Evolutionary conservation across 176 grass and related monocot species (phyloP).

Genomic region (Dactylis glomerata): DNA sequence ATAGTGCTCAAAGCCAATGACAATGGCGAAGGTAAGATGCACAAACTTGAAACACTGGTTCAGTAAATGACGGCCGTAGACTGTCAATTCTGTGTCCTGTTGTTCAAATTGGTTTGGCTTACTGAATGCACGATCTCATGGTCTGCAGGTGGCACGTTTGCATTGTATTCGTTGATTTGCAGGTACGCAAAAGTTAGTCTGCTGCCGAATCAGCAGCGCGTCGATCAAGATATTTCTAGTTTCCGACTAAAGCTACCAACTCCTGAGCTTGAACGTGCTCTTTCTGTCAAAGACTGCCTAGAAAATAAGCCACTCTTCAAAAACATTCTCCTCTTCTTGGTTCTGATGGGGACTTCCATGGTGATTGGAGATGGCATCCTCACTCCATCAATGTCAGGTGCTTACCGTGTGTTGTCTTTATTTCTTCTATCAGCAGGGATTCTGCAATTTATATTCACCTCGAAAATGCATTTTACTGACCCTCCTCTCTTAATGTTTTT

Average conservation of each 20-base stretch:
- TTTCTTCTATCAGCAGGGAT: background rate
- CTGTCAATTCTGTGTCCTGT: background rate
- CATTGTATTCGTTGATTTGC: constrained; percentile 89
- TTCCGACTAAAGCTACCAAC: constrained; percentile 90
- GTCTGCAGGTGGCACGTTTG: constrained; percentile 84
- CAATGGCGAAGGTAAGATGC: constrained; percentile 73
- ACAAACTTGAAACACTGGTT: constrained; percentile 4
- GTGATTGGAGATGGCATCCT: constrained; percentile 98
- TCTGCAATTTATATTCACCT: background rate
- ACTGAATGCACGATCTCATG: background rate
- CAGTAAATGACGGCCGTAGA: background rate
- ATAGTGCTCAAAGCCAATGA: constrained; percentile 98
- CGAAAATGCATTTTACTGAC: constrained; percentile 11
- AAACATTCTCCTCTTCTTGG: constrained; percentile 78
- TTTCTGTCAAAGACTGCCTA: constrained; percentile 75
- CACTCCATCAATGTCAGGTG: constrained; percentile 98
- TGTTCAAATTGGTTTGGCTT: constrained; percentile 8
- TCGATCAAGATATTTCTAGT: constrained; percentile 90
- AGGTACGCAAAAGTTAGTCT: constrained; percentile 91
- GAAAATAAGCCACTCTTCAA: constrained; percentile 76
- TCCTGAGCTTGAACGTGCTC: constrained; percentile 82
- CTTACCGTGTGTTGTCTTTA: constrained; percentile 8
- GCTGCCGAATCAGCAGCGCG: constrained; percentile 87
- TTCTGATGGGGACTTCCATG: constrained; percentile 96
- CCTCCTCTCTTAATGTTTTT: background rate